Conservation (phyloP, 192 early-diverging fungal species). For the Pilaira anomala region DNA sequence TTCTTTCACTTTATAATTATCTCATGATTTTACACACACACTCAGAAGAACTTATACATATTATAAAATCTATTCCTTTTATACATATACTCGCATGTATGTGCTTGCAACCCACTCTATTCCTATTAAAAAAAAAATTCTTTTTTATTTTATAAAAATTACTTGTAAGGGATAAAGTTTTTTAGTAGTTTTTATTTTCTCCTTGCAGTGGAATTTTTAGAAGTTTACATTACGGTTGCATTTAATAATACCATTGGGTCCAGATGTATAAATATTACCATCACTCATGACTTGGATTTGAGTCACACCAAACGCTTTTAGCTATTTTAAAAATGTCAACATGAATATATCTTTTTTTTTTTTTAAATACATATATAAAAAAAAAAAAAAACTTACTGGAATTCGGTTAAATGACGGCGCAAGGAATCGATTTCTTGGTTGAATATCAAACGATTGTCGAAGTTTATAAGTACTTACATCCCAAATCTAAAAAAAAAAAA, state of each 20-base stretch:
- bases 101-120: no score
- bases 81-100: not conserved
- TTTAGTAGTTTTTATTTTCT: not conserved
- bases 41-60: not conserved
- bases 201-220: not conserved
- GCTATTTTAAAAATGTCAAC: conserved; percentile 19
- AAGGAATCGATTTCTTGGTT: conserved; percentile 49
- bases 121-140: no score
- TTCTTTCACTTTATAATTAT: no score
- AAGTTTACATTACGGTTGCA: conserved; percentile 11
- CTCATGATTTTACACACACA: not conserved
- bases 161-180: no score
- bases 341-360: not conserved
- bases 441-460: conserved; percentile 40
- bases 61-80: not conserved
- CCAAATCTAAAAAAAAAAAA: conserved; percentile 40
- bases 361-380: conserved; percentile 7
- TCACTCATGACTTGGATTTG: conserved; percentile 54
- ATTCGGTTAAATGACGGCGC: conserved; percentile 45
- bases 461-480: conserved; percentile 47
- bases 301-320: conserved; percentile 62
- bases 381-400: conserved; percentile 34
- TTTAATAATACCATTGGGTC: conserved; percentile 54
- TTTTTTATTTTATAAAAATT: no score
- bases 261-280: conserved; percentile 55